Evolutionary conservation across 2,329 filamentous ascomycete species (phyloP), one percentile per base, ranked within the genome.

Genomic region (Rhexocercosporidium sp.): DNA sequence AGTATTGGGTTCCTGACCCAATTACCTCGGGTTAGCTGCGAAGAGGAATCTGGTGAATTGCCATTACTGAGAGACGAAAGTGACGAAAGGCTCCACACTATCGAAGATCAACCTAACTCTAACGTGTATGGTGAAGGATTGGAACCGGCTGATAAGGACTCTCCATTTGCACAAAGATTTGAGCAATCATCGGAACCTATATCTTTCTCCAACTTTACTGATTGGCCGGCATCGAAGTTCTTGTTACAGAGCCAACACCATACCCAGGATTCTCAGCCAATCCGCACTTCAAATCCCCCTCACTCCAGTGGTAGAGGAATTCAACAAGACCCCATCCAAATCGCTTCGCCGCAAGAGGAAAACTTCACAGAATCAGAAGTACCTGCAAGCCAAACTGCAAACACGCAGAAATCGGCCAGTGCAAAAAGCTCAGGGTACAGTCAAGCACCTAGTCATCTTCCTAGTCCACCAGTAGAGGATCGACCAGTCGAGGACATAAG

Each of bases 381-480:
- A 8, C 22, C 34, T 16, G 8, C 22, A 18, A 46, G 20, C 29
- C 31, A 53, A 16, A 4, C 34, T 20, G 27, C 12, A 25, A 11
- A 62, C 16, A 62, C 46, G 9, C 49, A 63, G 18, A 60, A 20
- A 18, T 51, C 53, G 12, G 16, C 34, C 20, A 29, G 37, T 8
- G 47, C 64, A 16, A 59, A 66, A 31, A 39, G 18, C 27, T 49
- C 34, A 2, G 39, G 46, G 34, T 31, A 49, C 22, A 66, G 65
- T 31, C 59, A 66, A 49, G 18, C 61, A 47, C 64, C 59, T 1
- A 64, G 65, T 37, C 65, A 66, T 44, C 60, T 66, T 22, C 65
- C 60, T 9, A 66, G 53, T 22, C 65, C 65, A 1, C 64, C 64
- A 11, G 56, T 53, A 3, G 59, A 68, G 49, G 49, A 51, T 20